Conservation (phyloP, 305 asterid genomes). For the Solanum chacoense region DNA sequence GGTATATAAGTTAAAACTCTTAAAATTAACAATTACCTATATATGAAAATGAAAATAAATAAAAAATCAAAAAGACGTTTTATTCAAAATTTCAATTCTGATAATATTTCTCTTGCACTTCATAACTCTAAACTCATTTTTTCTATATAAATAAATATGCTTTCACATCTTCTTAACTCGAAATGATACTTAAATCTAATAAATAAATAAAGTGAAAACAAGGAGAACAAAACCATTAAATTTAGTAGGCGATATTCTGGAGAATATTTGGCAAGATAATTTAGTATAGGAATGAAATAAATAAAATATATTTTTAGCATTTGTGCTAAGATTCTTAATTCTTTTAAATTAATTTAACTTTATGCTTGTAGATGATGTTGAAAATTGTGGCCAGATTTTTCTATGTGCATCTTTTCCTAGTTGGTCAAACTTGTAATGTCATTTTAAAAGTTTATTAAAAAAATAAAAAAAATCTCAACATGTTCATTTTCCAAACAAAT, state of each 20-base stretch:
- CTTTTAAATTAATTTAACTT: neutral
- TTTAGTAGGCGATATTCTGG: neutral
- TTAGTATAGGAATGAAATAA: neutral
- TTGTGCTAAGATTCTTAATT: neutral
- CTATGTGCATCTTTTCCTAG: neutral
- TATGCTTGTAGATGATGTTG: neutral
- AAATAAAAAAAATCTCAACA: neutral
- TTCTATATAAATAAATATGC: neutral
- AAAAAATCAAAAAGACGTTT: neutral
- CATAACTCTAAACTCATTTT: neutral
- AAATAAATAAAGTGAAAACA: neutral
- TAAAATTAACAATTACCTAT: neutral
- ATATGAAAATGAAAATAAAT: neutral
- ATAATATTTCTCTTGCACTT: neutral
- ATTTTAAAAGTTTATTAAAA: neutral
- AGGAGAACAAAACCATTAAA: neutral
- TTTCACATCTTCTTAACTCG: neutral
- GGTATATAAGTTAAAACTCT: no score
- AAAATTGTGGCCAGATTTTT: neutral
- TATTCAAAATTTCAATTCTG: neutral
- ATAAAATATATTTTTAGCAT: neutral
- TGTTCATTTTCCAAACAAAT: neutral
- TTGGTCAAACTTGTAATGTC: neutral
- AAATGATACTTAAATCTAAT: neutral
- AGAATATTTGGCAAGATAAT: neutral